phyloP scores from a whole-genome alignment of 306 rosid species.

The Prunus dulcis region DNA sequence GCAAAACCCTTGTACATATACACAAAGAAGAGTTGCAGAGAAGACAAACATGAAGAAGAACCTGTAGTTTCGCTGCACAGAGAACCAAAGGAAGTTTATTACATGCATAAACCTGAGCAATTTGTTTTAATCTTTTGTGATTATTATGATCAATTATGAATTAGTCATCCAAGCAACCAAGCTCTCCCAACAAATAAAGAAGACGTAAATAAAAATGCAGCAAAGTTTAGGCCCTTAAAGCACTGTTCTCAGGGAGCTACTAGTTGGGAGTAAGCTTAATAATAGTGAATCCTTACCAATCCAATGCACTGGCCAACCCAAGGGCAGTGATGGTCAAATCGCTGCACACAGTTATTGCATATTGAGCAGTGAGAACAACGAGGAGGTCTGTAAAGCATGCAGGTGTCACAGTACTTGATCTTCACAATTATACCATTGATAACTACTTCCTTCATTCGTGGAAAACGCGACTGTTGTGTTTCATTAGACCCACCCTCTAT shows the following conservation, averaged over 20 bases:
- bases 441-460: constrained; percentile 26
- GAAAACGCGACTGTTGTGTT: constrained; percentile 24
- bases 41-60: constrained; percentile 65
- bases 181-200: not conserved
- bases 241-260: not conserved
- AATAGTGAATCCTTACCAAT: constrained; percentile 14
- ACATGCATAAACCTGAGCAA: not conserved
- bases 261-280: not conserved
- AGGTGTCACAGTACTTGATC: constrained; percentile 40
- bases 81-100: not conserved
- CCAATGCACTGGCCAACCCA: constrained; percentile 47
- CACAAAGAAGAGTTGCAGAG: constrained; percentile 59
- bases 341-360: constrained; percentile 36
- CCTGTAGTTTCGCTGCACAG: constrained; percentile 68
- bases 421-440: constrained; percentile 32
- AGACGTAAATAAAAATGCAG: not conserved
- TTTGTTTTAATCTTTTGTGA: not conserved
- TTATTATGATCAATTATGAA: not conserved
- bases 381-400: constrained; percentile 41
- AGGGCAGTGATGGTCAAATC: constrained; percentile 42
- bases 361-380: constrained; percentile 45
- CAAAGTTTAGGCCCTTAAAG: not conserved
- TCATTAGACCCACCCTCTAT: constrained; percentile 19
- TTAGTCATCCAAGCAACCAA: not conserved
- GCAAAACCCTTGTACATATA: constrained; percentile 67